These are phyloP conservation scores for Colletotrichum karsti DNA, from an alignment of 2,329 filamentous ascomycete species.

Conservation along the genomic window DNA sequence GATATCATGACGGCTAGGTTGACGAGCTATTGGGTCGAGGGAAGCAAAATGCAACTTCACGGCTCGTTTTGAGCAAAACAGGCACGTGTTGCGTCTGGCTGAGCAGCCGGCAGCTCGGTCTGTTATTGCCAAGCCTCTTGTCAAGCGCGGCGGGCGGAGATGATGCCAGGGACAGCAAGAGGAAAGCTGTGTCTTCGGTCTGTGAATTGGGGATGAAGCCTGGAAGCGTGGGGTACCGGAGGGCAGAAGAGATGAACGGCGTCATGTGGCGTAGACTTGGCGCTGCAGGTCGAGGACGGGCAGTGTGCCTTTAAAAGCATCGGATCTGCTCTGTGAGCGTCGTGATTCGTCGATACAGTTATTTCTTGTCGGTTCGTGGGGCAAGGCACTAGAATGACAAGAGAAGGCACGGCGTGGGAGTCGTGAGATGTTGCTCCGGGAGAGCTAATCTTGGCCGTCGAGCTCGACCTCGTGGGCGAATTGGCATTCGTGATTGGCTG, in stretches of 20 bases:
- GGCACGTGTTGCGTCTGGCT: constrained; percentile 18
- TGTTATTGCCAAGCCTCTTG: constrained; percentile 19
- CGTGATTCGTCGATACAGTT: constrained; percentile 11
- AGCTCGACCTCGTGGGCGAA: constrained; percentile 21
- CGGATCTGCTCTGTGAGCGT: background rate
- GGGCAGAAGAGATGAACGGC: constrained; percentile 18
- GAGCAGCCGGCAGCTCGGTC: constrained; percentile 11
- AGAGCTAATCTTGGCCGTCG: background rate
- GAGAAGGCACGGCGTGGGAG: background rate
- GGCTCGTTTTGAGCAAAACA: constrained; percentile 16
- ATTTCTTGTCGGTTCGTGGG: constrained; percentile 1
- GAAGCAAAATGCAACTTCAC: constrained; percentile 21
- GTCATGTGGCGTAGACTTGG: constrained; percentile 27
- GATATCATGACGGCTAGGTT: constrained; percentile 18
- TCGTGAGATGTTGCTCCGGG: background rate
- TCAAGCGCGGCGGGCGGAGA: constrained; percentile 15
- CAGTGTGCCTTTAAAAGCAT: constrained; percentile 12
- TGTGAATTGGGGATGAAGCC: constrained; percentile 18
- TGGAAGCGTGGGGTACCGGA: constrained; percentile 12
- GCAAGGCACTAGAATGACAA: background rate
- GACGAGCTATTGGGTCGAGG: constrained; percentile 11
- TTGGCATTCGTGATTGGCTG: constrained; percentile 11
- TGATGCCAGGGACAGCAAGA: constrained; percentile 19
- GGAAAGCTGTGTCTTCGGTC: constrained; percentile 13
- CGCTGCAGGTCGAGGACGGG: constrained; percentile 22